phyloP scores from a whole-genome alignment of 2,329 filamentous ascomycete species.

The Dothidotthia symphoricarpi region DNA sequence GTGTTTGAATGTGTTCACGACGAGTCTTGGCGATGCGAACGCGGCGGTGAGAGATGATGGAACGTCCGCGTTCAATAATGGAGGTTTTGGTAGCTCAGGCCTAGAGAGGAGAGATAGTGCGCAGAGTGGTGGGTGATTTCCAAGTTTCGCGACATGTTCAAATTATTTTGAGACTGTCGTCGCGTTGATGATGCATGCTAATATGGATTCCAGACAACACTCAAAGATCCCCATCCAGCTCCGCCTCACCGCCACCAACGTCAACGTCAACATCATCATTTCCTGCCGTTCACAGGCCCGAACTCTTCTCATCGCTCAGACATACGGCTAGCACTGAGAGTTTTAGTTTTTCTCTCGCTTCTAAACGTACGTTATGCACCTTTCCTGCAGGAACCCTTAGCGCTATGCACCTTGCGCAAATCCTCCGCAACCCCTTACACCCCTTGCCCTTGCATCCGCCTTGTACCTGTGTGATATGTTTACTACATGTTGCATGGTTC shows the following conservation, averaged over 20 bases:
- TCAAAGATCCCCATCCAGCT: constrained; percentile 23
- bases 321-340: constrained; percentile 28
- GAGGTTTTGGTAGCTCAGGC: not conserved
- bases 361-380: constrained; percentile 30
- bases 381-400: constrained; percentile 24
- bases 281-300: constrained; percentile 23
- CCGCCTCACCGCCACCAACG: constrained; percentile 18
- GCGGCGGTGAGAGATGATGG: constrained; percentile 29
- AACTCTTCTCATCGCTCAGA: constrained; percentile 24
- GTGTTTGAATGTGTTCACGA: constrained; percentile 40
- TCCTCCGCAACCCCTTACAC: too few species aligned
- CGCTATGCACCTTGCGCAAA: too few species aligned
- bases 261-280: constrained; percentile 17
- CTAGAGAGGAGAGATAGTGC: constrained; percentile 32
- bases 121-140: constrained; percentile 23
- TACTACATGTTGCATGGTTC: too few species aligned
- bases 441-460: too few species aligned
- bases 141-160: not conserved
- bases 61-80: constrained; percentile 8
- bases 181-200: constrained; percentile 6
- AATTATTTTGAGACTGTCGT: not conserved
- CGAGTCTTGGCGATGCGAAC: constrained; percentile 29
- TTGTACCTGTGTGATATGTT: too few species aligned
- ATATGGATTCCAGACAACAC: constrained; percentile 14
- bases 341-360: constrained; percentile 20